A percentile compares a stretch with the other conserved stretches of the same genome.
phyloP scores from a whole-genome alignment of 2,329 filamentous ascomycete genomes.

The Trichoderma semiorbis region DNA sequence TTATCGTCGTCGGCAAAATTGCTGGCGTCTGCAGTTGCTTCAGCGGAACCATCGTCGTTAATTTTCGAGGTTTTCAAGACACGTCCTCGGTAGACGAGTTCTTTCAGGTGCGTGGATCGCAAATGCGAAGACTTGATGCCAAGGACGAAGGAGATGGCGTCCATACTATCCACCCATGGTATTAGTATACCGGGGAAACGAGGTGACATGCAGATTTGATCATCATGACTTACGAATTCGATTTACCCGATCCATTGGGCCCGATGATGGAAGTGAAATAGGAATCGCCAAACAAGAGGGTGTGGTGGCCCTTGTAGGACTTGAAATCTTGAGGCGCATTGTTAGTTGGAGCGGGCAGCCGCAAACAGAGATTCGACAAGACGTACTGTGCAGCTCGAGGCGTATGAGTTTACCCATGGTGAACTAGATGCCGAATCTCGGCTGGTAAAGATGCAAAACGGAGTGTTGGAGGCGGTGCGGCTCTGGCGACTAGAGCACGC shows the following conservation, averaged over 20 bases:
- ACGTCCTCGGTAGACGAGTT: slow-evolving; percentile 92
- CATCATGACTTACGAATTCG: slow-evolving; percentile 72
- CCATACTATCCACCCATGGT: slow-evolving; percentile 64
- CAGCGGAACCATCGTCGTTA: slow-evolving; percentile 81
- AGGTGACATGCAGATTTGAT: no score
- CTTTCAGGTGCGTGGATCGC: slow-evolving; percentile 87
- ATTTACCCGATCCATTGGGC: slow-evolving; percentile 98
- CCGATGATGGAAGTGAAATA: slow-evolving; percentile 99
- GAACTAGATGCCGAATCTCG: slow-evolving; percentile 24
- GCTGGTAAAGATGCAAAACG: background rate
- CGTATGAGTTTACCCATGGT: slow-evolving; percentile 95
- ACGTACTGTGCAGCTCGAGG: slow-evolving; percentile 86
- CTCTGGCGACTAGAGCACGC: slow-evolving; percentile 11
- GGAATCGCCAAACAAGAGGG: slow-evolving; percentile 89
- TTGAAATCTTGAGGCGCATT: slow-evolving; percentile 73
- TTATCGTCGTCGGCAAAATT: slow-evolving; percentile 61
- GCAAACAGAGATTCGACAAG: background rate
- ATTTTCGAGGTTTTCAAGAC: slow-evolving; percentile 90
- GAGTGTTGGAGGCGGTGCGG: background rate
- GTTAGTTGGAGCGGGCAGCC: background rate
- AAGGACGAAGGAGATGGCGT: slow-evolving; percentile 97
- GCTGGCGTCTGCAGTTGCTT: slow-evolving; percentile 58
- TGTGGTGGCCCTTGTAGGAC: slow-evolving; percentile 97
- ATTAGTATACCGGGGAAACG: background rate
- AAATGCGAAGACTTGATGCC: slow-evolving; percentile 99